Evolutionary conservation across 192 early-diverging fungal genomes (phyloP).

Genomic region (Dispira simplex): DNA sequence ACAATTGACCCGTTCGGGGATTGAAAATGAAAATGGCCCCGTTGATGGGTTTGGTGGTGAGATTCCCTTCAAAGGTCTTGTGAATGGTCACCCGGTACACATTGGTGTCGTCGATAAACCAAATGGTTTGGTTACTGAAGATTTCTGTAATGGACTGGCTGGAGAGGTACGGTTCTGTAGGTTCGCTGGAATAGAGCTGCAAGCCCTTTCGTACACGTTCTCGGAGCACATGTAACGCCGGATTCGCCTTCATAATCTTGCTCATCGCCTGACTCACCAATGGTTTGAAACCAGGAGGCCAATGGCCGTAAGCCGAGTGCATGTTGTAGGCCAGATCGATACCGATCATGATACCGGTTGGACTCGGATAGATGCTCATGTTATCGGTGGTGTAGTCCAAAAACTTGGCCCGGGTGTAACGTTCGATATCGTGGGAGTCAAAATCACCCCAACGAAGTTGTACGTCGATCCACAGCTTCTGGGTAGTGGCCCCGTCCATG

Average conservation of each 20-base stretch:
- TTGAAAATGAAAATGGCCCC: slow-evolving; percentile 99
- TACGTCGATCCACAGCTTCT: slow-evolving; percentile 97
- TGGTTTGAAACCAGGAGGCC: slow-evolving; percentile 98
- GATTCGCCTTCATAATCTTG: slow-evolving; percentile 99
- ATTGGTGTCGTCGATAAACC: slow-evolving; percentile 99
- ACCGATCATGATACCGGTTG: slow-evolving; percentile 91
- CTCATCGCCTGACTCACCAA: slow-evolving; percentile 94
- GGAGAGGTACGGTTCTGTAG: slow-evolving; percentile 93
- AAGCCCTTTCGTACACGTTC: slow-evolving; percentile 98
- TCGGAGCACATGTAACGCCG: slow-evolving; percentile 90
- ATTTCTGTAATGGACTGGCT: slow-evolving; percentile 92
- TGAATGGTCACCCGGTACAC: slow-evolving; percentile 99
- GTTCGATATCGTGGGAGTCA: slow-evolving; percentile 98
- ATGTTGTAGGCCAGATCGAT: slow-evolving; percentile 96
- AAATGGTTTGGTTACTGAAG: slow-evolving; percentile 96
- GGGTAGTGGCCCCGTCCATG: slow-evolving; percentile 92
- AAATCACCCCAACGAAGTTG: slow-evolving; percentile 98
- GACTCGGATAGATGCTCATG: slow-evolving; percentile 99
- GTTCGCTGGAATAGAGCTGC: slow-evolving; percentile 96
- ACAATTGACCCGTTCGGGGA: slow-evolving; percentile 94
- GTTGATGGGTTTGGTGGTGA: slow-evolving; percentile 97
- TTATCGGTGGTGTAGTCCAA: slow-evolving; percentile 96
- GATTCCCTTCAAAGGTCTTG: slow-evolving; percentile 98
- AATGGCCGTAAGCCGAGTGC: slow-evolving; percentile 90
- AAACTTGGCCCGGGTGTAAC: slow-evolving; percentile 96